phyloP scores from a whole-genome alignment of 495 filamentous ascomycete species.

The Penicillium canariense region DNA sequence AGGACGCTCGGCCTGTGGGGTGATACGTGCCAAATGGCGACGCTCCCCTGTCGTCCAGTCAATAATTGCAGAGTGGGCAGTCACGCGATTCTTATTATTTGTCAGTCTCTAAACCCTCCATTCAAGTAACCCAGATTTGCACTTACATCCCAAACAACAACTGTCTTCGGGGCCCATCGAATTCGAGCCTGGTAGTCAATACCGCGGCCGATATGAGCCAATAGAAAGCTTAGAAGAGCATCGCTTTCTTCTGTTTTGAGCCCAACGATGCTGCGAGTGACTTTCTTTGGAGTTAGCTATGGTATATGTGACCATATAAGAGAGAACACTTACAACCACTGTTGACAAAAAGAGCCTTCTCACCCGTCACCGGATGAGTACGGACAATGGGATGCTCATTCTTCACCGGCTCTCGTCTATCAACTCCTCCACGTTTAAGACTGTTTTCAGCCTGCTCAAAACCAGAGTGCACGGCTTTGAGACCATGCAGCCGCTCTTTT shows the following conservation, averaged over 20 bases:
- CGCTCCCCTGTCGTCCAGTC: slow-evolving; percentile 75
- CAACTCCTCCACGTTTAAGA: slow-evolving; percentile 55
- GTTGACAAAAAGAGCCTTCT: slow-evolving; percentile 81
- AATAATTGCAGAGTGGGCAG: slow-evolving; percentile 71
- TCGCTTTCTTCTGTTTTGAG: slow-evolving; percentile 78
- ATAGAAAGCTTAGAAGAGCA: slow-evolving; percentile 71
- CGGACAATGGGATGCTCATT: slow-evolving; percentile 72
- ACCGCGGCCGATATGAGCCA: slow-evolving; percentile 70
- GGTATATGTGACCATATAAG: background rate
- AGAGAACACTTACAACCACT: slow-evolving; percentile 61
- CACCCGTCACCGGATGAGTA: slow-evolving; percentile 78
- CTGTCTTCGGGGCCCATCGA: slow-evolving; percentile 70
- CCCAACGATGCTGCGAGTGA: slow-evolving; percentile 70
- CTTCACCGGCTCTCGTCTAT: slow-evolving; percentile 67
- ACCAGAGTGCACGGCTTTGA: slow-evolving; percentile 75
- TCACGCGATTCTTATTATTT: slow-evolving; percentile 62
- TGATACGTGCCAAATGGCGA: slow-evolving; percentile 77
- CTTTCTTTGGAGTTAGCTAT: slow-evolving; percentile 33
- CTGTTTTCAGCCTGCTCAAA: slow-evolving; percentile 64
- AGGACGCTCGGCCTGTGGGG: slow-evolving; percentile 68
- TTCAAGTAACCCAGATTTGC: background rate
- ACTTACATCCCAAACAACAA: slow-evolving; percentile 76
- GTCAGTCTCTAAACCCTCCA: slow-evolving; percentile 4
- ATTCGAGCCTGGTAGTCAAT: slow-evolving; percentile 77
- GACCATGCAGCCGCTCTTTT: slow-evolving; percentile 68